Percentiles rank a stretch among this genome's conserved stretches.
Evolutionary conservation across 805 yeast genomes (phyloP).

Genomic region (Zygotorulaspora florentina): DNA sequence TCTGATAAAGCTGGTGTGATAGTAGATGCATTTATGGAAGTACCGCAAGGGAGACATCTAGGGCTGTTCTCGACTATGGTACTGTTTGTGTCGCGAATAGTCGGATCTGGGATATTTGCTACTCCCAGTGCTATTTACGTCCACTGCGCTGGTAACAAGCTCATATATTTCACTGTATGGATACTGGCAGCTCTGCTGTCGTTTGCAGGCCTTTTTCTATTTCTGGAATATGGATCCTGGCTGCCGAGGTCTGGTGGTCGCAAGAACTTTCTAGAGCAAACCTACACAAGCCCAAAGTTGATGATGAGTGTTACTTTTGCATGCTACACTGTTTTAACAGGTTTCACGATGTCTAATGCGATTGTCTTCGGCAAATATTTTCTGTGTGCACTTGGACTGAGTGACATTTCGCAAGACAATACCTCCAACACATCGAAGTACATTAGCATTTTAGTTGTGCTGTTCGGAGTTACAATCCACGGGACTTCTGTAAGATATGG

Average conservation of each 20-base stretch:
- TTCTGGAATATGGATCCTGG: constrained; percentile 64
- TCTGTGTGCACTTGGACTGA: constrained; percentile 41
- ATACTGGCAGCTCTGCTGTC: constrained; percentile 55
- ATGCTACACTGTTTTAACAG: constrained; percentile 48
- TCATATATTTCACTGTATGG: constrained; percentile 62
- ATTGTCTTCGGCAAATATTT: constrained; percentile 61
- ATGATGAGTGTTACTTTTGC: constrained; percentile 49
- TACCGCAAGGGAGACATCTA: constrained; percentile 71
- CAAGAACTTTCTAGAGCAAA: constrained; percentile 65
- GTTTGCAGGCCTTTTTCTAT: constrained; percentile 62
- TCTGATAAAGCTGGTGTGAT: constrained; percentile 6
- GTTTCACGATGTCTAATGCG: constrained; percentile 51
- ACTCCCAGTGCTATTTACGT: constrained; percentile 62
- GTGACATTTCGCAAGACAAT: constrained; percentile 37
- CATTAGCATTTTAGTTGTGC: constrained; percentile 41
- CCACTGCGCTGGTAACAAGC: constrained; percentile 65
- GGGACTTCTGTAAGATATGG: constrained; percentile 60
- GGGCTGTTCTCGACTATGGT: constrained; percentile 65
- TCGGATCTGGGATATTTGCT: constrained; percentile 78
- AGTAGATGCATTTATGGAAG: constrained; percentile 21
- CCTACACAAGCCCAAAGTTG: constrained; percentile 57
- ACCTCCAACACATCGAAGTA: constrained; percentile 39
- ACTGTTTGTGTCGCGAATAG: constrained; percentile 60
- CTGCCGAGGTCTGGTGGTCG: constrained; percentile 74
- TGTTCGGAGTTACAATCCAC: constrained; percentile 43